phyloP scores from a whole-genome alignment of 345 rosid genomes.

The Nephelium lappaceum region DNA sequence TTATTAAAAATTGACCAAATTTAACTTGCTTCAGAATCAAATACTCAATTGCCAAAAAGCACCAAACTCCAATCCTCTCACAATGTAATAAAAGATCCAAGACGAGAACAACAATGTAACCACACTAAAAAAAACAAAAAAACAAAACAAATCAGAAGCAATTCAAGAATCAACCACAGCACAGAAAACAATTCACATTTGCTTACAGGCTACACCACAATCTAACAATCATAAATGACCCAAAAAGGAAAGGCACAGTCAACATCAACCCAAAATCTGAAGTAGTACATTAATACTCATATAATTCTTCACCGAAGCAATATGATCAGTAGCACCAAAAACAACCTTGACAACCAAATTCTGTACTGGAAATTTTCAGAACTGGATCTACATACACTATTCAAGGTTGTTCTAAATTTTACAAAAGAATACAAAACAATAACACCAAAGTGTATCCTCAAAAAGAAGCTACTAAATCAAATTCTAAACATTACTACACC shows the following conservation, averaged over 20 bases:
- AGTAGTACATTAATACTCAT: neutral
- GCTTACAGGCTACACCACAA: neutral
- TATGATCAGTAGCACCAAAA: neutral
- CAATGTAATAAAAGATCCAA: conserved; percentile 24
- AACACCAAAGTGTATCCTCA: neutral
- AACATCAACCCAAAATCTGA: neutral
- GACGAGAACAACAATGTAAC: conserved; percentile 31
- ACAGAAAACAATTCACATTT: neutral
- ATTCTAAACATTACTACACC: neutral
- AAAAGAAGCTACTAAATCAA: neutral
- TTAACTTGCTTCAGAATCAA: conserved; percentile 17
- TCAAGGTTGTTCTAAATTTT: neutral
- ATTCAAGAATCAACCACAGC: neutral
- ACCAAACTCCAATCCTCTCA: conserved; percentile 30
- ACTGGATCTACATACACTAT: neutral
- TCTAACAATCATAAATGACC: neutral
- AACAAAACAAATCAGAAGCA: conserved; percentile 10
- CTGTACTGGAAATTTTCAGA: neutral
- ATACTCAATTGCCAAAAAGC: conserved; percentile 14
- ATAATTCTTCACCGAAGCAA: neutral
- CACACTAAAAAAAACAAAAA: conserved; percentile 3
- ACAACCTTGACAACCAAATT: neutral
- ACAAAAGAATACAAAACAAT: neutral
- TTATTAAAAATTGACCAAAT: conserved; percentile 6
- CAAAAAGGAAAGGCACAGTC: neutral